Conservation (phyloP, 164 flowering plant species). For the Sextonia rubra region DNA sequence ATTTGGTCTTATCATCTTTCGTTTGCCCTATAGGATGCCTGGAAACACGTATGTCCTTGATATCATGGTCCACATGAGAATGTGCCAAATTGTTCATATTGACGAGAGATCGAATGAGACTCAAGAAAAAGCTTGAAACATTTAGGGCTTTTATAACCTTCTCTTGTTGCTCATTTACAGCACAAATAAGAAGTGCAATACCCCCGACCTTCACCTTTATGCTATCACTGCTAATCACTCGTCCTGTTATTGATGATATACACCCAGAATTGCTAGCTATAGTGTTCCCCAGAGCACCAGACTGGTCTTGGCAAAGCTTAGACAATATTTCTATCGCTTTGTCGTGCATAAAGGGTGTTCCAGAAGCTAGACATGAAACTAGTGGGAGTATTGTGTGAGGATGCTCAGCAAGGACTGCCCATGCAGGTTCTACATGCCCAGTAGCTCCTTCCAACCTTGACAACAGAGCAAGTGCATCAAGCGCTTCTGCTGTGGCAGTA, state of each 20-base stretch:
- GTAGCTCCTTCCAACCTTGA: constrained; percentile 53
- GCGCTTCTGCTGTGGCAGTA: constrained; percentile 73
- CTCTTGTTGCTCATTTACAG: constrained; percentile 70
- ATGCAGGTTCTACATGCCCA: constrained; percentile 62
- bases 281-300: constrained; percentile 54
- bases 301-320: constrained; percentile 66
- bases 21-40: constrained; percentile 41
- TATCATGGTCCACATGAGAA: constrained; percentile 12
- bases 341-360: constrained; percentile 70
- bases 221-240: constrained; percentile 58
- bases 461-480: constrained; percentile 78
- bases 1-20: constrained; percentile 28
- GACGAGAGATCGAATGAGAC: constrained; percentile 81
- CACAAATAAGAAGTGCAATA: constrained; percentile 83
- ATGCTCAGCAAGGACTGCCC: constrained; percentile 78
- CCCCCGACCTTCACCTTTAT: constrained; percentile 78
- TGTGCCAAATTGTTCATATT: constrained; percentile 44
- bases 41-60: constrained; percentile 50
- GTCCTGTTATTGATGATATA: constrained; percentile 57
- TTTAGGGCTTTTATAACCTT: constrained; percentile 64
- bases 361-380: constrained; percentile 68
- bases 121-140: constrained; percentile 39
- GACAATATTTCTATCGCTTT: constrained; percentile 87
- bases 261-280: constrained; percentile 60
- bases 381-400: constrained; percentile 67